Base-by-base conservation (phyloP, 441 rosid genomes). In the Bruguiera hainesii region DNA sequence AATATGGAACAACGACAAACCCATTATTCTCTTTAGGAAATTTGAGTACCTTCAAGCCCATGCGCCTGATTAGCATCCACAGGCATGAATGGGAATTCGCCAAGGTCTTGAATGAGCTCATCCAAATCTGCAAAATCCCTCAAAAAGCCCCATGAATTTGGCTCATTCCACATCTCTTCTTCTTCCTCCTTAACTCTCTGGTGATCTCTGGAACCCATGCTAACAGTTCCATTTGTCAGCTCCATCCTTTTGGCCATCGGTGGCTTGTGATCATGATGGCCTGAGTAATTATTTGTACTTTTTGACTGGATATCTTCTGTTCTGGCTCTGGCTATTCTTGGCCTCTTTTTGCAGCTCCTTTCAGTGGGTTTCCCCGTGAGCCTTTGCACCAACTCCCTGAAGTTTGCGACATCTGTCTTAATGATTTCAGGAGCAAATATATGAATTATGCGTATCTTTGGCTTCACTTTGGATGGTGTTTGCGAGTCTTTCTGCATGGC, bases 361-460 rank as follows among this genome's bases (percentile, higher is more conserved):
- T 68, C 39, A 62, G 83, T 85, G 61, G 85, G 79, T 53, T 91
- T 94, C 19, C 99, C 99, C 0, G 98, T 91, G 64, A 94, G 98
- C 62, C 89, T 81, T 56, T 94, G 99, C 5, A 94, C 98, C 31
- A 94, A 78, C 63, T 85, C 98, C 57, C 97, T 77, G 74, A 94
- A 94, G 83, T 89, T 91, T 11, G 86, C 89, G 11, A 75, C 93
- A 72, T 91, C 97, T 1, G 99, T 94, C 79, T 89, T 85, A 90
- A 93, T 93, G 81, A 94, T 91, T 82, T 91, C 98, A 13, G 99
- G 99, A 25, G 97, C 96, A 71, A 85, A 88, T 70, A 94, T 83
- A 86, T 91, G 99, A 71, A 91, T 88, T 29, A 94, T 89, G 48
- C 98, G 84, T 31, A 94, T 85, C 80, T 86, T 91, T 11, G 98